Evolutionary conservation across 371 early-diverging fungal genomes (phyloP).

Genomic region (Dinochytrium kinnereticum): DNA sequence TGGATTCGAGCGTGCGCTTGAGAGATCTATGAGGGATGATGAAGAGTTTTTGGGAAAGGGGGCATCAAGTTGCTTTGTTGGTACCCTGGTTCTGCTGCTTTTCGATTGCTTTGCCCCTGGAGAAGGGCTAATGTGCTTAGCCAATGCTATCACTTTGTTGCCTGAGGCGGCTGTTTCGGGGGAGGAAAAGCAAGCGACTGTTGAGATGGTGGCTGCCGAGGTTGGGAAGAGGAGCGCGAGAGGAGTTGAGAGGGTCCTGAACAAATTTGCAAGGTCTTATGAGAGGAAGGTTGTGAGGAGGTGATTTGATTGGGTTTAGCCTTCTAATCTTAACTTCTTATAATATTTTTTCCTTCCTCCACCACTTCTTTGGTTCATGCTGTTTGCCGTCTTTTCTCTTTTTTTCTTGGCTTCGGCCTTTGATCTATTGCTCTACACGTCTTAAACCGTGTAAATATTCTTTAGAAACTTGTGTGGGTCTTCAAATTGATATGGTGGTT

Average conservation of each 20-base stretch:
- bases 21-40: conserved; percentile 5
- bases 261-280: conserved; percentile 25
- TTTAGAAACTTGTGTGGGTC: no score
- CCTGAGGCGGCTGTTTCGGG: conserved; percentile 57
- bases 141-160: conserved; percentile 49
- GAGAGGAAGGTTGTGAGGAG: conserved; percentile 15
- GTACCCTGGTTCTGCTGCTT: conserved; percentile 32
- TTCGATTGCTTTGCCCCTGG: conserved; percentile 50
- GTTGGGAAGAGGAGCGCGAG: conserved; percentile 20
- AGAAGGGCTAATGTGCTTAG: conserved; percentile 49
- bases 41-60: conserved; percentile 24
- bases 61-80: conserved; percentile 15
- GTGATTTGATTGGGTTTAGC: background rate
- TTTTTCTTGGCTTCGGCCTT: background rate
- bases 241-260: conserved; percentile 22
- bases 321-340: background rate
- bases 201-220: conserved; percentile 29
- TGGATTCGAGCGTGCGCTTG: background rate
- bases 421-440: no score
- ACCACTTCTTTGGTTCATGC: background rate
- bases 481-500: no score
- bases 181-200: conserved; percentile 55
- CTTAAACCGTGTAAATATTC: no score
- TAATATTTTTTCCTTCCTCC: background rate
- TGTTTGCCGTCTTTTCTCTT: background rate